Conservation (phyloP, 2,329 filamentous ascomycete species). For the Penicillium sp. region DNA sequence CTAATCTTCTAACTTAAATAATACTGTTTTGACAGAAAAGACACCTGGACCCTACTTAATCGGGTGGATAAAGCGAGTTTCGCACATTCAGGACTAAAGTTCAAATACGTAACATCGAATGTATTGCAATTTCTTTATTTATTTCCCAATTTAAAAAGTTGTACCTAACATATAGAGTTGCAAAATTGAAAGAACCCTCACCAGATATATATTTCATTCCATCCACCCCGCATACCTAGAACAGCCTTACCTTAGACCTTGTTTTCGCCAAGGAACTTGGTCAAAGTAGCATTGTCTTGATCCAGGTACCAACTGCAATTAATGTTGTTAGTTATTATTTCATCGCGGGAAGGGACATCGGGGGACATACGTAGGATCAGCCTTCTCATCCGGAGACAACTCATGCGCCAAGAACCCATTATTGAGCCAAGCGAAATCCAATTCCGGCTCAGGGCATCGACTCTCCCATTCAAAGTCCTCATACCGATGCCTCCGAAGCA, state of each 20-base stretch:
- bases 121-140: background rate
- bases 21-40: too few relatives aligned
- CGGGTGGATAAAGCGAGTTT: background rate
- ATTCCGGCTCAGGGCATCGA: background rate
- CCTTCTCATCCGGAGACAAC: background rate
- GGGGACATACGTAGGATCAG: background rate
- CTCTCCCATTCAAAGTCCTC: background rate
- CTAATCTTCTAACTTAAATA: too few relatives aligned
- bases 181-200: background rate
- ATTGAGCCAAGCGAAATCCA: background rate
- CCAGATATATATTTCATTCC: background rate
- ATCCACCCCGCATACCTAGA: background rate
- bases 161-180: background rate
- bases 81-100: background rate
- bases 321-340: background rate
- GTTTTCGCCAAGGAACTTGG: background rate
- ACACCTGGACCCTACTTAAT: too few relatives aligned
- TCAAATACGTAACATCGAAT: background rate
- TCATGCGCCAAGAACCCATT: background rate
- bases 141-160: background rate
- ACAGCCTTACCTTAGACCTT: background rate
- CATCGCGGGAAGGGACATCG: background rate
- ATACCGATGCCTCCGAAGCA: background rate
- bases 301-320: background rate
- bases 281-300: background rate